Percentiles rank a stretch among this genome's conserved stretches.
These are phyloP conservation scores for Aegilops longissima DNA, from an alignment of 176 grass and related monocot genomes.

Conservation along the genomic window DNA sequence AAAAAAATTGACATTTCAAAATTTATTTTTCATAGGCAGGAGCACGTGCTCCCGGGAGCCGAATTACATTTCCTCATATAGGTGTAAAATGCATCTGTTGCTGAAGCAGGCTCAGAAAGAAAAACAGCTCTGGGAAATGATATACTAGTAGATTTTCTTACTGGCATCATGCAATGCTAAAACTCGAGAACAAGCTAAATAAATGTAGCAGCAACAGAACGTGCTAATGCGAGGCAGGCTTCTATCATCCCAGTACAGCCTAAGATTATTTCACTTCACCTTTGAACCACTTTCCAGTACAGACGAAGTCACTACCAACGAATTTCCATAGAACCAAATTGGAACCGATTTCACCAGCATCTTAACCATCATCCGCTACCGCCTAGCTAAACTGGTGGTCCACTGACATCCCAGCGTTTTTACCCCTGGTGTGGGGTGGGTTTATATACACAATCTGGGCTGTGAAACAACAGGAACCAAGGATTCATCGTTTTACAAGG, in stretches of 20 bases:
- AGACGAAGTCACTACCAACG: not conserved
- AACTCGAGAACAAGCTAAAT: not conserved
- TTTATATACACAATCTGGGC: conserved; percentile 35
- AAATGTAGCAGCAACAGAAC: not conserved
- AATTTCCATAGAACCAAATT: not conserved
- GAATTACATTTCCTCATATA: not conserved
- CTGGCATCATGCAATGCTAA: no score
- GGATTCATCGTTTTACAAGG: not conserved
- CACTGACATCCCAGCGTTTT: not conserved
- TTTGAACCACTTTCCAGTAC: not conserved
- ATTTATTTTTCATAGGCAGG: no score
- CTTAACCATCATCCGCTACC: not conserved
- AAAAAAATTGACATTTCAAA: no score
- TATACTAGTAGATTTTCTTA: no score
- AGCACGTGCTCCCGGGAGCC: no score
- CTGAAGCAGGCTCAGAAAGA: not conserved
- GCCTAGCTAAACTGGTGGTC: not conserved
- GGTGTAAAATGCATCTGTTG: not conserved
- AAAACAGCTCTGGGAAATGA: no score
- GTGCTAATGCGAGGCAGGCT: not conserved
- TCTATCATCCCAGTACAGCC: not conserved
- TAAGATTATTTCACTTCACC: not conserved
- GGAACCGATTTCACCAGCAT: not conserved
- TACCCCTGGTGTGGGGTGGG: not conserved
- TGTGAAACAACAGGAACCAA: not conserved